Base-by-base conservation (phyloP, 305 asterid genomes). In the Fraxinus paxiana region DNA sequence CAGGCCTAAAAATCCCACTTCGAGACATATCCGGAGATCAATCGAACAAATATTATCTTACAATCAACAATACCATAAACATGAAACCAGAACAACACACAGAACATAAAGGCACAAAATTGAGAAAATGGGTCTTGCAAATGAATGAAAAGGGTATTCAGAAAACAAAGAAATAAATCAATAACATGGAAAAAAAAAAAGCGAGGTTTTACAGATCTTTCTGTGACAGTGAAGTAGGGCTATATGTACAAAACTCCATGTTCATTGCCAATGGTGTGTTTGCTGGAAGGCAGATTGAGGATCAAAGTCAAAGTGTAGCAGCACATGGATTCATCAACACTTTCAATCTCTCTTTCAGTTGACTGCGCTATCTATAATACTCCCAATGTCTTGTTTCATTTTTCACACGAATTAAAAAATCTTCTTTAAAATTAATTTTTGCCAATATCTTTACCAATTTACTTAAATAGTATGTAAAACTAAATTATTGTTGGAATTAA, bases 1-100 rank as follows among this genome's bases (percentile, higher is more conserved):
- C 95, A 6, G 88, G 88, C 85, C 90, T 89, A 24, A 88, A 89
- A 82, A 73, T 76, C 51, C 87, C 92, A 85, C 48, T 79, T 77
- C 96, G 84, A 0, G 88, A 83, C 80, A 84, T 83, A 75, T 76
- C 63, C 71, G 89, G 82, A 15, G 91, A 81, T 69, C 96, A 91
- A 70, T 89, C 85, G 87, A 89, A 22, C 94, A 93, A 30, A 34
- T 59, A 20, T 20, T 15, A 31, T 63, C 59, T 54, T 22, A 70
- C 2, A 9, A 73, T 79, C 30, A 26, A 10, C 20, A 46, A 34
- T 18, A 17, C 6, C 20, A 0, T n/a, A 10, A 35, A 17, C 17
- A 77, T 17, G 48, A 72, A 46, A 51, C 43, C 34, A 17, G 51
- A 17, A 73, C 33, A 13, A 73, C 71, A 51, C n/a, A 35, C 18